phyloP scores from a whole-genome alignment of 2,329 filamentous ascomycete species.

The Aspergillus pseudonomiae region DNA sequence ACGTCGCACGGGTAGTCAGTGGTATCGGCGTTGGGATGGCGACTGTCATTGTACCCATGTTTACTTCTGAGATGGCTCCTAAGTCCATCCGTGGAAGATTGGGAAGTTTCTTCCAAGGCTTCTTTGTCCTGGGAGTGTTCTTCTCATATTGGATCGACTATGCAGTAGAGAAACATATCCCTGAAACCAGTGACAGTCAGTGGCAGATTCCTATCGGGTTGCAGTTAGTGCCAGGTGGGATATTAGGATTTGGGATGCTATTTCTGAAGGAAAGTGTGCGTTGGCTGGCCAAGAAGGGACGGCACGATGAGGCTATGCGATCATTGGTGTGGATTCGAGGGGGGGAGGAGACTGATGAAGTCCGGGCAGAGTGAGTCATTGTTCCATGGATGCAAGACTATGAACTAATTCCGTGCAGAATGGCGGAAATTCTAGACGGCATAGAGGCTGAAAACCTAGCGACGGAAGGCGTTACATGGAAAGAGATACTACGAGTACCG shows the following conservation, averaged over 20 bases:
- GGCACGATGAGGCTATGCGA: conserved; percentile 51
- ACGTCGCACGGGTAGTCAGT: conserved; percentile 50
- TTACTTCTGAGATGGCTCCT: conserved; percentile 47
- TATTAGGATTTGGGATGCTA: conserved; percentile 54
- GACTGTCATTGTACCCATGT: conserved; percentile 46
- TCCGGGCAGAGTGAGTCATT: conserved; percentile 15
- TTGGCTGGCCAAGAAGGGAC: conserved; percentile 54
- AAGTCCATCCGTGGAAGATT: conserved; percentile 46
- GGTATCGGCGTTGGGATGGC: conserved; percentile 52
- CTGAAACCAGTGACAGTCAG: conserved; percentile 42
- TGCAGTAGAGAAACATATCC: conserved; percentile 46
- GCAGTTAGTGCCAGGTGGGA: conserved; percentile 52
- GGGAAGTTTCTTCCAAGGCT: conserved; percentile 40
- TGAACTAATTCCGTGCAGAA: conserved; percentile 50
- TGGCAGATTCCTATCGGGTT: conserved; percentile 55
- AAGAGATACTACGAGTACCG: conserved; percentile 47
- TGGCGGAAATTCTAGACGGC: conserved; percentile 35
- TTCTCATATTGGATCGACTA: conserved; percentile 54
- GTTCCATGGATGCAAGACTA: conserved; percentile 16
- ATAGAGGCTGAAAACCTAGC: conserved; percentile 29
- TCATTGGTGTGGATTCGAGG: conserved; percentile 54
- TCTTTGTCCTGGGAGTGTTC: conserved; percentile 42
- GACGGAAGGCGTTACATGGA: conserved; percentile 53
- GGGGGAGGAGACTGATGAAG: conserved; percentile 25
- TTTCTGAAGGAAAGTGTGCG: conserved; percentile 52